Evolutionary conservation across 2,329 filamentous ascomycete genomes (phyloP).

Genomic region (Neodidymelliopsis sp.): DNA sequence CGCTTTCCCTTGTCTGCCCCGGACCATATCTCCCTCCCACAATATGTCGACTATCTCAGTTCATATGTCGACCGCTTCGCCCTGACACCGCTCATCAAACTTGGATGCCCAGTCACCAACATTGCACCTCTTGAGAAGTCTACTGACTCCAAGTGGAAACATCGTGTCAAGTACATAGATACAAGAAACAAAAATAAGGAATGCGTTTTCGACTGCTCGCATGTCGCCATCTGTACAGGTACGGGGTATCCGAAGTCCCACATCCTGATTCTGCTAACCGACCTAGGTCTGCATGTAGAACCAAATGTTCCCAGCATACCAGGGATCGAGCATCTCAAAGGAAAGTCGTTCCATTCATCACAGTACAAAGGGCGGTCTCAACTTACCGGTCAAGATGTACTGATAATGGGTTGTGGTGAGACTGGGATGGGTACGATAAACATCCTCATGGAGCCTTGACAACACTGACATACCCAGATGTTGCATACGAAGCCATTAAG

Average conservation of each 20-base stretch:
- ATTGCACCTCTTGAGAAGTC: conserved; percentile 32
- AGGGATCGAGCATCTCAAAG: conserved; percentile 39
- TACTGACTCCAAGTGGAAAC: conserved; percentile 32
- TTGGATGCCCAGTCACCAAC: conserved; percentile 33
- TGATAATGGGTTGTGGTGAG: conserved; percentile 44
- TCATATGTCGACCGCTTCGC: conserved; percentile 39
- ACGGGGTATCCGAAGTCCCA: neutral
- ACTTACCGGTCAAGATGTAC: conserved; percentile 35
- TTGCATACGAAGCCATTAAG: conserved; percentile 45
- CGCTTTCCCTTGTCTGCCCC: conserved; percentile 52
- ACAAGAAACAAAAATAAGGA: conserved; percentile 21
- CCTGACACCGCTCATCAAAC: conserved; percentile 34
- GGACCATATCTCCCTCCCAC: conserved; percentile 42
- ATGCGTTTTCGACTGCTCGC: conserved; percentile 36
- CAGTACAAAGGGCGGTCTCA: conserved; percentile 40
- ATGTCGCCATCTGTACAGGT: conserved; percentile 41
- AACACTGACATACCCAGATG: conserved; percentile 30
- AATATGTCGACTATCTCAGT: conserved; percentile 43
- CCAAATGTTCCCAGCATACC: conserved; percentile 39
- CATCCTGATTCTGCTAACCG: neutral
- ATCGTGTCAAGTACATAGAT: conserved; percentile 38
- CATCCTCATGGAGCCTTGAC: neutral
- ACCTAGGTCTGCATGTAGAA: conserved; percentile 35
- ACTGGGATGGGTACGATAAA: conserved; percentile 41
- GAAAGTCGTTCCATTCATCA: conserved; percentile 39